Evolutionary conservation across 148 eudicot species (phyloP).

Genomic region (Cornus controversa): DNA sequence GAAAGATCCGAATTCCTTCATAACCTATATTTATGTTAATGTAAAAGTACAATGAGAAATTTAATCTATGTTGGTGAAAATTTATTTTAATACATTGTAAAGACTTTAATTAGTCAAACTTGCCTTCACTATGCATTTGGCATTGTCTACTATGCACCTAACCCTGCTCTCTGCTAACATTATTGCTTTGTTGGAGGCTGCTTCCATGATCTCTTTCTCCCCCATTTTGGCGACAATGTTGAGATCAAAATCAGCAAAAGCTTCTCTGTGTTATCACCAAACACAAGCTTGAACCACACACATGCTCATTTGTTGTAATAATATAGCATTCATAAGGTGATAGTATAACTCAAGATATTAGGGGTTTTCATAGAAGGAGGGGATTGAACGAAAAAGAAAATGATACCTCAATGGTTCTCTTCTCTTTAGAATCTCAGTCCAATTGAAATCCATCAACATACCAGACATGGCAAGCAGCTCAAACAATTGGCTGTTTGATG

Average conservation of each 20-base stretch:
- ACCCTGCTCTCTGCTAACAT: constrained; percentile 76
- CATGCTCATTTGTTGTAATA: not conserved
- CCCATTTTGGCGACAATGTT: constrained; percentile 69
- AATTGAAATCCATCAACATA: constrained; percentile 94
- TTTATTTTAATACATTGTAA: not conserved
- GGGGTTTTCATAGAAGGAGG: not conserved
- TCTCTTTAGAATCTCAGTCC: constrained; percentile 89
- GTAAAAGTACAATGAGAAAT: not conserved
- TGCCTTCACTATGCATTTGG: constrained; percentile 83
- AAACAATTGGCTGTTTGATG: constrained; percentile 66
- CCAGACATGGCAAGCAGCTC: constrained; percentile 88
- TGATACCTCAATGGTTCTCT: constrained; percentile 64
- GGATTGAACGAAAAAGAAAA: not conserved
- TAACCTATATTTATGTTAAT: constrained; percentile 41
- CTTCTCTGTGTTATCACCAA: constrained; percentile 47
- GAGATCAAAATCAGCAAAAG: constrained; percentile 77
- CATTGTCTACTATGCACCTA: constrained; percentile 88
- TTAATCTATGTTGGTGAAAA: not conserved
- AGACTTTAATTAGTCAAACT: constrained; percentile 12
- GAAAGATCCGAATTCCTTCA: constrained; percentile 80
- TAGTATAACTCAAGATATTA: too few relatives aligned
- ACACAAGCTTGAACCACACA: too few relatives aligned
- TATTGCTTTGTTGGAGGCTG: constrained; percentile 65
- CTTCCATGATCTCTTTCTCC: constrained; percentile 64
- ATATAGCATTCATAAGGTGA: too few relatives aligned